Evolutionary conservation across 805 yeast genomes (phyloP), one percentile per base, ranked within the genome.

Genomic region (Monosporozyma unispora): DNA sequence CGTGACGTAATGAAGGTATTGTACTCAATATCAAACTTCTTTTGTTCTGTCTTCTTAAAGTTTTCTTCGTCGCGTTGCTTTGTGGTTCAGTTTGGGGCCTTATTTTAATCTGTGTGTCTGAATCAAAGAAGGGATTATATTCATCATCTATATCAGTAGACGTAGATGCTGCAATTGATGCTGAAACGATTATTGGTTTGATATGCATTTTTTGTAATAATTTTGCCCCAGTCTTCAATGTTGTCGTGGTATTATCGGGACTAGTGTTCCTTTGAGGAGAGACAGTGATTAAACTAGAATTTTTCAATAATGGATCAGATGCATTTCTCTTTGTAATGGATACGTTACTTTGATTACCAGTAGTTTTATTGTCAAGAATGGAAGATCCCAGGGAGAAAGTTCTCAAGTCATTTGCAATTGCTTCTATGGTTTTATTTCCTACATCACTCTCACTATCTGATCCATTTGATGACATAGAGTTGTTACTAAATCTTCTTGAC

Each of bases 171-270:
- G 42, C 23, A 21, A 21, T 19, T 8, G 42, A 39, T 10, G 42
- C 21, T 9, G 42, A 11, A 7, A 39, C 16, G 8, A 39, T 39
- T 2, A 70, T 62, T 0, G 76, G 73, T 45, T 64, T 64, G 21
- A 71, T 59, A 51, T 72, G 71, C 71, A 72, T 64, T 47, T 69
- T 71, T n/a, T 69, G 66, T 52, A 70, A 57, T 12, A 72, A 57
- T 31, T 64, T 56, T 18, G 72, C 71, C 6, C 76, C 76, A 31
- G 70, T 66, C 38, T 54, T 59, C 5, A 31, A 29, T 18, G 21
- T 18, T 37, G 40, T 37, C 4, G 40, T 37, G n/a, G 22, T 5
- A 3, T 19, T 39, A 21, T 5, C 14, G 16, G 18, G 3, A 14
- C 19, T 19, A 21, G 7, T 11, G 22, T 19, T 39, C 21, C 22